Conservation (phyloP, 306 rosid species). For the Mimosa bimucronata region DNA sequence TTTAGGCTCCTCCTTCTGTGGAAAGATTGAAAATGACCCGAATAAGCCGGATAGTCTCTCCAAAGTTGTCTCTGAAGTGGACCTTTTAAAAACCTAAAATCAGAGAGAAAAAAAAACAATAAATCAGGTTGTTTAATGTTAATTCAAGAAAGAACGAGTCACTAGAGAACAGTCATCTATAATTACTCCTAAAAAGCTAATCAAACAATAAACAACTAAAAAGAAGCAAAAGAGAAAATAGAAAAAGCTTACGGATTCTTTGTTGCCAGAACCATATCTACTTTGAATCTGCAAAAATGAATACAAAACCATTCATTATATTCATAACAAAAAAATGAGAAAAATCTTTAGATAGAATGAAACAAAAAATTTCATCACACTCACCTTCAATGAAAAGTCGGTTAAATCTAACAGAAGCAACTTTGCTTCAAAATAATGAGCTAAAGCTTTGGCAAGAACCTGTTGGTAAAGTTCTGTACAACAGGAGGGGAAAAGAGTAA, state of each 20-base stretch:
- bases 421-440: constrained; percentile 95
- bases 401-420: constrained; percentile 86
- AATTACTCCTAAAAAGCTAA: background rate
- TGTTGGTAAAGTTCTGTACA: constrained; percentile 93
- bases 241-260: constrained; percentile 69
- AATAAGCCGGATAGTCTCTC: constrained; percentile 76
- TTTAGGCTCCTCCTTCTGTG: constrained; percentile 68
- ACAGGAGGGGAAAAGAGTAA: constrained; percentile 3
- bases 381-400: constrained; percentile 81
- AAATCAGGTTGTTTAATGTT: constrained; percentile 12
- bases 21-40: constrained; percentile 84
- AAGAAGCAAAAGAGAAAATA: constrained; percentile 25
- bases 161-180: background rate
- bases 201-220: background rate
- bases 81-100: constrained; percentile 74
- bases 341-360: background rate
- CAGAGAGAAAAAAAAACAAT: constrained; percentile 31
- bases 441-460: constrained; percentile 95
- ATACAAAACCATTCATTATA: constrained; percentile 3
- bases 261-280: constrained; percentile 70
- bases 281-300: constrained; percentile 69
- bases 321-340: background rate
- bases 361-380: constrained; percentile 1
- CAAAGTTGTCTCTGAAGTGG: constrained; percentile 78
- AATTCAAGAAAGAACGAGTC: constrained; percentile 18